Base-by-base conservation (phyloP, 176 grass and related monocot genomes). In the Hyparrhenia diplandra region DNA sequence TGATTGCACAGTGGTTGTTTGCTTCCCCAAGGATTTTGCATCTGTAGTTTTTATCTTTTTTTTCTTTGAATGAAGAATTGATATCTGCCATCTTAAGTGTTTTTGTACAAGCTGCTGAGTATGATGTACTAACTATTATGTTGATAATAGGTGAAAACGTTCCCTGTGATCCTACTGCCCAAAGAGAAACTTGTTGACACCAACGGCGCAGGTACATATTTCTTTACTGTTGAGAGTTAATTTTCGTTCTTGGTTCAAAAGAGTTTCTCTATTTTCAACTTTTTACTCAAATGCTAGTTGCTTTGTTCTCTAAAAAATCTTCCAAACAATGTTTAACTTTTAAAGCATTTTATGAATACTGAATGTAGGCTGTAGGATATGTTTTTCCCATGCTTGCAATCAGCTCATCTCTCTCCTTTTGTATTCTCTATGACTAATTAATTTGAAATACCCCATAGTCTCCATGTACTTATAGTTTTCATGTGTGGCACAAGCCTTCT, bases 111-210 rank as follows among this genome's bases (percentile, higher is more conserved):
- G 25, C 49, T 41, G 24, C 13, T 67, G 34, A 27, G 39, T 79
- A 62, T 73, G 14, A 51, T 76, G 20, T 45, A 72, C 85, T 83
- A 71, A 69, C 34, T 58, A 65, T 74, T 69, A 5, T 72, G 28
- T 67, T 85, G 21, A 34, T 69, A 72, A 80, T 70, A 99, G 97
- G 91, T 88, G 37, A 96, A 77, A 35, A 90, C 79, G n/a, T 99
- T 93, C 82, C 90, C 97, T 72, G 97, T 99, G 64, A 88, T 95
- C 63, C 73, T 92, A 17, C 86, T 99, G 85, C 93, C 97, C 36
- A 90, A 95, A 87, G 97, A 99, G 87, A 99, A 99, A 87, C 93
- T 99, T 49, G 89, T 99, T 52, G 97, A 99, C 79, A 99, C 97
- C 59, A 99, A 99, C 62, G 89, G 93, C 3, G 97, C 97, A 77